Base-by-base conservation (phyloP, 805 yeast species). In the Groenewaldozyma tartarivorans region DNA sequence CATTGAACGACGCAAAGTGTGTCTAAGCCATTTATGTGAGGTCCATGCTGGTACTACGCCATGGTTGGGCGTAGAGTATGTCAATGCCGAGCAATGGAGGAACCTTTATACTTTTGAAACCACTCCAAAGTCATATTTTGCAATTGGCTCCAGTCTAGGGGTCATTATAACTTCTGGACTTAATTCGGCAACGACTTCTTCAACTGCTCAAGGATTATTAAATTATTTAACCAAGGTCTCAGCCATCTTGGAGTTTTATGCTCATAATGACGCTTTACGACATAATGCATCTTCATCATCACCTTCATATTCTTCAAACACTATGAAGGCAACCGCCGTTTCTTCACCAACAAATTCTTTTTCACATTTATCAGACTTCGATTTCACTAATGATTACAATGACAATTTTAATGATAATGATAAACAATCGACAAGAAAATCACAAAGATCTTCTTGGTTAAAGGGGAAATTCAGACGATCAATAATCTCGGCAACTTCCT, bases 51-150 rank as follows among this genome's bases (percentile, higher is more conserved):
- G 44, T 17, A 16, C 6, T 15, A 4, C 15, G n/a, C 35, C 38
- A 6, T 41, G 44, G 44, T 35, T 41, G 29, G 29, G 22, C 4
- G 17, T 16, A 17, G 22, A 26, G 11, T 5, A 11, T 30, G 22
- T 41, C 3, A 11, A 40, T 3, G 13, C 13, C n/a, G 36, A 41
- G 15, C 40, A 31, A 19, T 47, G 48, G 48, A 34, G 39, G 37
- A 27, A 20, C 4, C 31, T 39, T 11, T 44, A 38, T 27, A 5
- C 17, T 11, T 13, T 20, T 5, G 39, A 41, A n/a, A 18, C 42
- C 5, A 41, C 43, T n/a, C 24, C 34, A 11, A 34, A 29, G 36
- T 44, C 48, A n/a, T 47, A 44, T 36, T 47, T 37, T 27, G n/a
- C 35, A 7, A 24, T 44, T 11, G 50, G 50, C 9, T 29, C 33